A percentile compares a stretch with the other conserved stretches of the same genome.
phyloP scores from a whole-genome alignment of 1,284 basidiomycete genomes.

The Wolfiporia cocos region DNA sequence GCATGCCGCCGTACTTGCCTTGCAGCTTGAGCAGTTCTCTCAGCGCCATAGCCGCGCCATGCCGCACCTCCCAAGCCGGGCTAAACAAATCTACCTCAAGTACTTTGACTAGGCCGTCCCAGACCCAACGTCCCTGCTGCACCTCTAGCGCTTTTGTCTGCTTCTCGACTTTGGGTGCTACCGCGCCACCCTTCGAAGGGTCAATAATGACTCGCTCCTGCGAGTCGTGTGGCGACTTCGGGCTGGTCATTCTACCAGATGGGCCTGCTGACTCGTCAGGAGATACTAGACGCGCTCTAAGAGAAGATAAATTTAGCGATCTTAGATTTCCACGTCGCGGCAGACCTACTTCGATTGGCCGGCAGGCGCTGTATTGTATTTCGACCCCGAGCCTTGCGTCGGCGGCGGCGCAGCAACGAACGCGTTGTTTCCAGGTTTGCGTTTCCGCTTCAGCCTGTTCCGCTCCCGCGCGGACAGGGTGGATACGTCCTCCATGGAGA shows the following conservation, averaged over 20 bases:
- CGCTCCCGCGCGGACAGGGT: constrained; percentile 80
- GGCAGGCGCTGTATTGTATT: constrained; percentile 49
- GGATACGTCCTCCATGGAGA: constrained; percentile 37
- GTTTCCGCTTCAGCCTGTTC: constrained; percentile 87
- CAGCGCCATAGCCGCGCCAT: constrained; percentile 91
- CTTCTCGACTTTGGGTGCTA: constrained; percentile 68
- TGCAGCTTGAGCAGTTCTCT: constrained; percentile 87
- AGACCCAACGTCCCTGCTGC: constrained; percentile 77
- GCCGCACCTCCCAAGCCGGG: constrained; percentile 89
- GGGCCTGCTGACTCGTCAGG: constrained; percentile 34
- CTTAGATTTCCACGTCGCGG: neutral
- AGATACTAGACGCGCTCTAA: constrained; percentile 63
- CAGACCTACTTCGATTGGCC: constrained; percentile 56
- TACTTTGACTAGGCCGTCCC: constrained; percentile 80
- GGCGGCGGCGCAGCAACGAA: constrained; percentile 67
- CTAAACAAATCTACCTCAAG: constrained; percentile 86
- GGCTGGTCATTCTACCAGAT: constrained; percentile 52
- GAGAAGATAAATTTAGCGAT: neutral
- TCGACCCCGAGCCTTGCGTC: constrained; percentile 43
- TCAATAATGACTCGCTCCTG: constrained; percentile 68
- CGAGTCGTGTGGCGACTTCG: constrained; percentile 35
- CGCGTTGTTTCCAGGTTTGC: constrained; percentile 79
- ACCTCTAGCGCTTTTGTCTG: constrained; percentile 72
- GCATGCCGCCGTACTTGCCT: constrained; percentile 80
- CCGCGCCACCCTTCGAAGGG: constrained; percentile 74